Evolutionary conservation across 2,329 filamentous ascomycete species (phyloP), one percentile per base, ranked within the genome.

Genomic region (Phyllosticta capitalensis): DNA sequence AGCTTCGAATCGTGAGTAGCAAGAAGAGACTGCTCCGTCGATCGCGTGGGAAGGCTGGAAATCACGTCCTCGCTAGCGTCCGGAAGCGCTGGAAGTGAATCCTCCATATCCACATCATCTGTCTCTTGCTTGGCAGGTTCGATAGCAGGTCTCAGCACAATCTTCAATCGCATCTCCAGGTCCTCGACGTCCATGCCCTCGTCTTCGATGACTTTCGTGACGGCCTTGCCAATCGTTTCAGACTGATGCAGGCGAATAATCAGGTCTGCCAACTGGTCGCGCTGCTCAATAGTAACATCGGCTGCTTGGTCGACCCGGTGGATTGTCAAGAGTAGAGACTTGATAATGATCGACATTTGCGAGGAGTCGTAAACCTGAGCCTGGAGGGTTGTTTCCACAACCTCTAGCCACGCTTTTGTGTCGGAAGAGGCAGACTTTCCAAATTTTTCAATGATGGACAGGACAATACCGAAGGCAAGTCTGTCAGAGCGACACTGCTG

Each of bases 101-200:
- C 78, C 19, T 73, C 74, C 78, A 83, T 83, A 17, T 77, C 71
- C 9, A 76, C 72, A 64, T 84, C 81, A 26, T 81, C 79, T 20
- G 62, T 61, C 17, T 59, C 54, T 3, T 69, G 64, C 3, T 64
- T 50, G 7, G 63, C 56, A 19, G 66, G 61, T 10, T 63, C 60
- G 12, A 69, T 38, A 9, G 65, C 63, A 10, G 86, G 82, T 68
- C 63, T 57, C 62, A 92, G 83, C 9, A 85, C 82, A 9, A 86
- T 83, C 59, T 89, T 86, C 20, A 95, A 78, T 65, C 84, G 87
- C 74, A 89, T 81, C 73, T 94, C 89, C 19, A 94, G 75, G 54
- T 85, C 81, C 62, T 90, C 83, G 52, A 94, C 81, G 66, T 94
- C 87, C 61, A 90, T 80, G 12, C 86, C 82, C 7, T 84, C 81